Conservation (phyloP, 257 asterid genomes). For the Paraleonurus japonicus region DNA sequence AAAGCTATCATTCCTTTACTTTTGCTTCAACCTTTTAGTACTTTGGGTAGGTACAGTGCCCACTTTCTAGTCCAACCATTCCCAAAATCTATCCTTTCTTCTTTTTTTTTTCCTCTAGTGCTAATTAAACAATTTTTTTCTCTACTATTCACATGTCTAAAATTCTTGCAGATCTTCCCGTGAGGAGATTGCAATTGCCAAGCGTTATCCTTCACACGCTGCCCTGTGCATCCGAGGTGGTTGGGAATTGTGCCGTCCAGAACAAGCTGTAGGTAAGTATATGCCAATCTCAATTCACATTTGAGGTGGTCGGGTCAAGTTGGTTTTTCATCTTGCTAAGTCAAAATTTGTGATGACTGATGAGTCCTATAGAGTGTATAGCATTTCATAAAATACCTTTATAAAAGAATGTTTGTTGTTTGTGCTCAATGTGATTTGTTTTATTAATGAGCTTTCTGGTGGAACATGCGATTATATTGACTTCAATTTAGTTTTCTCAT, state of each 20-base stretch:
- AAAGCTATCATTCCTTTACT: not conserved
- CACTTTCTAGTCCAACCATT: not conserved
- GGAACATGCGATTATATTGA: no score
- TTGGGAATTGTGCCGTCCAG: conserved; percentile 95
- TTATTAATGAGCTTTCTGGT: no score
- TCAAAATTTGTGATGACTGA: not conserved
- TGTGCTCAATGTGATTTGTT: not conserved
- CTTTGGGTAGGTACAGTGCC: conserved; percentile 4
- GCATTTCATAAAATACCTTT: not conserved
- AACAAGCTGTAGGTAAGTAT: conserved; percentile 74
- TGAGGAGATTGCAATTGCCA: conserved; percentile 74
- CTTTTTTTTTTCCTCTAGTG: not conserved
- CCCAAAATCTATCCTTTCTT: not conserved
- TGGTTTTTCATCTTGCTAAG: not conserved
- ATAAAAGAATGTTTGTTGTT: not conserved
- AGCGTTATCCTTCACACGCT: conserved; percentile 88
- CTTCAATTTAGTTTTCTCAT: no score
- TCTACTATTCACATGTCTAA: conserved; percentile 16
- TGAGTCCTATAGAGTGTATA: not conserved
- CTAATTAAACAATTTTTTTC: conserved; percentile 6
- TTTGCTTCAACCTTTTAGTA: conserved; percentile 16
- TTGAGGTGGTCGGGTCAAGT: not conserved
- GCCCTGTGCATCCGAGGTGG: conserved; percentile 90
- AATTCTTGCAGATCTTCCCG: conserved; percentile 76
- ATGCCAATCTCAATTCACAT: not conserved